A percentile compares a stretch with the other conserved stretches of the same genome.
Evolutionary conservation across 2,329 filamentous ascomycete species (phyloP).

Genomic region (Talaromyces piceae): DNA sequence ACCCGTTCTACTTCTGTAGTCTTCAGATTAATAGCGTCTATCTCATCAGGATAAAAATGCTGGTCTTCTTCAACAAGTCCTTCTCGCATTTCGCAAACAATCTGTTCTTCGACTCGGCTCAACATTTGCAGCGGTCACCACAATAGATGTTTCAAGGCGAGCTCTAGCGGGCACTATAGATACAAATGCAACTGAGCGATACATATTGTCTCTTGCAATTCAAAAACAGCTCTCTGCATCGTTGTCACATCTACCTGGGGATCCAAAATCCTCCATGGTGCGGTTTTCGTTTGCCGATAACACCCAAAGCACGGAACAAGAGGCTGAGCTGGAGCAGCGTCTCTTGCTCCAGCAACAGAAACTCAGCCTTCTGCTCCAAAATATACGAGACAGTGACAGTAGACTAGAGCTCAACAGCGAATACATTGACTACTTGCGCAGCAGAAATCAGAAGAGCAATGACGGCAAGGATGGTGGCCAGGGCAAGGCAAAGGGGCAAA

Average conservation of each 20-base stretch:
- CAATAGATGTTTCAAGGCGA: slow-evolving; percentile 40
- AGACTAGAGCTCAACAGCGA: slow-evolving; percentile 52
- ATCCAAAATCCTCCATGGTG: slow-evolving; percentile 40
- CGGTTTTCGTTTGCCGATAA: slow-evolving; percentile 41
- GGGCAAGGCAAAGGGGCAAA: slow-evolving; percentile 11
- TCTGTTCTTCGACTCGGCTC: slow-evolving; percentile 65
- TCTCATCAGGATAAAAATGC: slow-evolving; percentile 61
- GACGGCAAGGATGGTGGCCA: slow-evolving; percentile 15
- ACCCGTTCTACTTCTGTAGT: not conserved
- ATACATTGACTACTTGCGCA: slow-evolving; percentile 48
- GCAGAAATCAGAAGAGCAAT: slow-evolving; percentile 38
- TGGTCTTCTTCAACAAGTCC: slow-evolving; percentile 62
- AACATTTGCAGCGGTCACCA: slow-evolving; percentile 60
- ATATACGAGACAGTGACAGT: slow-evolving; percentile 48
- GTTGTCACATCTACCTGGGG: slow-evolving; percentile 37
- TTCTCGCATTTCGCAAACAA: slow-evolving; percentile 65
- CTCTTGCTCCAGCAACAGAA: slow-evolving; percentile 45
- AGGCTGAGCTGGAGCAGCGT: slow-evolving; percentile 30
- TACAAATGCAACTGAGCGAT: slow-evolving; percentile 24
- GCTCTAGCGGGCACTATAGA: slow-evolving; percentile 22
- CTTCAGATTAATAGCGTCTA: slow-evolving; percentile 3
- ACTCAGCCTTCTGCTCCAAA: slow-evolving; percentile 44
- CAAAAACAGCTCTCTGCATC: slow-evolving; percentile 45
- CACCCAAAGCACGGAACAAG: slow-evolving; percentile 27
- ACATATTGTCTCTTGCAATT: slow-evolving; percentile 41